A percentile compares a stretch with the other conserved stretches of the same genome.
Evolutionary conservation across 129 eudicot genomes (phyloP).

Genomic region (Tagetes erecta): DNA sequence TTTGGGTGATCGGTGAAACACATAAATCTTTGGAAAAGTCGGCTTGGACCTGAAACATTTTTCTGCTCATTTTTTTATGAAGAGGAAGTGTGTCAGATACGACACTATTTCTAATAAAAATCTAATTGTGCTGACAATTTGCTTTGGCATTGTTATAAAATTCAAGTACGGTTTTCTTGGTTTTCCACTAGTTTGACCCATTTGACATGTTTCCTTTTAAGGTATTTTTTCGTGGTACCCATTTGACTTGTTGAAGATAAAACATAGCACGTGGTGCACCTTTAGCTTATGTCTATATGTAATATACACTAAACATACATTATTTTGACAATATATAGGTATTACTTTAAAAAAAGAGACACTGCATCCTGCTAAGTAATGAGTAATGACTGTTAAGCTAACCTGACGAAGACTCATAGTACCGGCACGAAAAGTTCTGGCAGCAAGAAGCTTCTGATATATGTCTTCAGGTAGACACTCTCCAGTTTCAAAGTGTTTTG

Average conservation of each 20-base stretch:
- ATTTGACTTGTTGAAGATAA: neutral
- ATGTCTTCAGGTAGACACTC: constrained; percentile 82
- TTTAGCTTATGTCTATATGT: neutral
- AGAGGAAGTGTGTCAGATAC: neutral
- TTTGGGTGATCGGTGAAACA: constrained; percentile 1
- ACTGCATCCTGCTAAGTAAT: neutral
- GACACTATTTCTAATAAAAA: neutral
- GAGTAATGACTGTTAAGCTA: constrained; percentile 1
- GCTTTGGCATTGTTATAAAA: neutral
- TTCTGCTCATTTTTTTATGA: neutral
- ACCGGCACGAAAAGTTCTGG: constrained; percentile 90
- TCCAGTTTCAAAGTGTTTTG: constrained; percentile 94
- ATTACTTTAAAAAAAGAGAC: neutral
- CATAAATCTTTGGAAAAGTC: neutral
- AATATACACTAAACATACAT: neutral
- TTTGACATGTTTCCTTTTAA: neutral
- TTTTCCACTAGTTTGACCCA: neutral
- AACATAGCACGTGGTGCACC: neutral
- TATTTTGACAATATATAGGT: neutral
- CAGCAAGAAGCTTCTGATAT: constrained; percentile 86
- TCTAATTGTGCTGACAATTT: neutral
- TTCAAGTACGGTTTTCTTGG: neutral
- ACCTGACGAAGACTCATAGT: constrained; percentile 89
- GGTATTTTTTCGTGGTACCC: neutral
- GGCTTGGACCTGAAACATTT: neutral